phyloP scores from a whole-genome alignment of 139 green algal genomes.

The Pseudopediastrum boryanum region DNA sequence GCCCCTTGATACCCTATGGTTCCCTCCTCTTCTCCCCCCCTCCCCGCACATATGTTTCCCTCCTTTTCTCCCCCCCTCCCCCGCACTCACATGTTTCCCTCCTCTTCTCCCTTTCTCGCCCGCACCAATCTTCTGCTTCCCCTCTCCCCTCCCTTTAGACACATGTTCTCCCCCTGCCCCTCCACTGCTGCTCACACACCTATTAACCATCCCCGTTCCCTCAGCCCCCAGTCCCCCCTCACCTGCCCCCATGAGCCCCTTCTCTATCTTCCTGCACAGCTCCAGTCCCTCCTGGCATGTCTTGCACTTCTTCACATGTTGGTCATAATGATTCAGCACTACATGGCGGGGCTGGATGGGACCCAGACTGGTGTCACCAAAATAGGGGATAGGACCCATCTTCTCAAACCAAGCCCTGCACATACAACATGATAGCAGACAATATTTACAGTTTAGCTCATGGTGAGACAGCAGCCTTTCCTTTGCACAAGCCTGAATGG shows the following conservation, averaged over 20 bases:
- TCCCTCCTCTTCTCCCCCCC: too few species aligned
- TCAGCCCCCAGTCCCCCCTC: too few species aligned
- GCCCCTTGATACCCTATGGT: too few species aligned
- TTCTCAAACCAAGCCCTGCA: slow-evolving; percentile 15
- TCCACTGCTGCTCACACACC: not conserved
- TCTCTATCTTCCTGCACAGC: not conserved
- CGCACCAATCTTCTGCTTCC: slow-evolving; percentile 11
- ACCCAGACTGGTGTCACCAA: slow-evolving; percentile 1
- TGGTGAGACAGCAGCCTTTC: too few species aligned
- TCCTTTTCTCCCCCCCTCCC: too few species aligned
- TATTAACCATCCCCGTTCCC: too few species aligned
- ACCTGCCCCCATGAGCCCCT: not conserved
- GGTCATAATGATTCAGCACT: not conserved
- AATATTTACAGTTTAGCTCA: too few species aligned
- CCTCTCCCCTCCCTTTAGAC: not conserved
- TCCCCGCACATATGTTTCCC: too few species aligned
- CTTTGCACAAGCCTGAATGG: too few species aligned
- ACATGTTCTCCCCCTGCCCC: not conserved
- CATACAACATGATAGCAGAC: not conserved
- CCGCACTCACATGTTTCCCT: too few species aligned
- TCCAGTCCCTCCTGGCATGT: not conserved
- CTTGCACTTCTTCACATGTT: slow-evolving; percentile 3
- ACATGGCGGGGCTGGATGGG: slow-evolving; percentile 1
- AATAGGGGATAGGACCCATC: slow-evolving; percentile 3
- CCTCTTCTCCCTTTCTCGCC: too few species aligned